A percentile compares a stretch with the other conserved stretches of the same genome.
Evolutionary conservation across 2,329 filamentous ascomycete genomes (phyloP).

Genomic region (Stachybotrys echinatus): DNA sequence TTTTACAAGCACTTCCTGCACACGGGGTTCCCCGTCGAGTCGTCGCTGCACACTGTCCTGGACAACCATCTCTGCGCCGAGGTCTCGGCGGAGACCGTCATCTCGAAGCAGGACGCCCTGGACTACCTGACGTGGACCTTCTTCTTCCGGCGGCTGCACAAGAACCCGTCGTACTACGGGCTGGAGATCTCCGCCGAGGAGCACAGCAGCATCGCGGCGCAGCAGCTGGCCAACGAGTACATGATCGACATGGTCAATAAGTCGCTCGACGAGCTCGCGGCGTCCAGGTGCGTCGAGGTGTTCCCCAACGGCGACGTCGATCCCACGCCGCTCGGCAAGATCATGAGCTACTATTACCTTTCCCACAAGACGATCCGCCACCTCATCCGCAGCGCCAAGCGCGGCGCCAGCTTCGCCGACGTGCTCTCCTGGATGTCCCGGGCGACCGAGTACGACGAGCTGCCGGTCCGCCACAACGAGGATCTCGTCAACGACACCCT

Average conservation of each 20-base stretch:
- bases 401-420: constrained; percentile 71
- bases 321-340: constrained; percentile 87
- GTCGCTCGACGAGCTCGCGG: constrained; percentile 74
- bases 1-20: constrained; percentile 99
- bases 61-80: constrained; percentile 97
- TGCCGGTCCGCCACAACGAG: constrained; percentile 96
- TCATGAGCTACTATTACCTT: constrained; percentile 99
- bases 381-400: constrained; percentile 70
- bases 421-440: constrained; percentile 88
- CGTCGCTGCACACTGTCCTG: constrained; percentile 88
- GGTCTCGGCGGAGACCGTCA: constrained; percentile 85
- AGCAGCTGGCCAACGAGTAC: constrained; percentile 85
- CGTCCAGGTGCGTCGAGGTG: constrained; percentile 78
- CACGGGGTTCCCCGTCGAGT: constrained; percentile 96
- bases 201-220: constrained; percentile 80
- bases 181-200: constrained; percentile 90
- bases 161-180: constrained; percentile 97
- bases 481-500: constrained; percentile 94
- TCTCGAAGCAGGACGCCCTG: constrained; percentile 92
- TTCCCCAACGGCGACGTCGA: constrained; percentile 87
- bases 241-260: constrained; percentile 91
- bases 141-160: constrained; percentile 95
- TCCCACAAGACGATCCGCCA: constrained; percentile 92
- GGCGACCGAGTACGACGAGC: constrained; percentile 93
- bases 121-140: constrained; percentile 99